phyloP scores from a whole-genome alignment of 371 early-diverging fungal species.

The Nematocida displodere region DNA sequence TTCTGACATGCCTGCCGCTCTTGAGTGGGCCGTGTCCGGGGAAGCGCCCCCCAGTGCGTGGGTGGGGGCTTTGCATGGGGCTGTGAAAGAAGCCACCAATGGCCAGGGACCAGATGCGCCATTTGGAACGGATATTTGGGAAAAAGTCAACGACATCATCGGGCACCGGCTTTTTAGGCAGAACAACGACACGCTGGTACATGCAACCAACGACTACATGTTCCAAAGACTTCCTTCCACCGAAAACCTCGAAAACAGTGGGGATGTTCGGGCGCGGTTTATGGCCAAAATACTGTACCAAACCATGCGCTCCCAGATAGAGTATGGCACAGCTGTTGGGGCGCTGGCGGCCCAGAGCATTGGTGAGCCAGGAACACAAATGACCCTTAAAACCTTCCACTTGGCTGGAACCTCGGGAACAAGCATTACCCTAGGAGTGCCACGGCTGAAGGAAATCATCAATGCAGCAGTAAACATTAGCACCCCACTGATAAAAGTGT shows the following conservation, averaged over 20 bases:
- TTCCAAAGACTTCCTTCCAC: not conserved
- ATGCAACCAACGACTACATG: slow-evolving; percentile 3
- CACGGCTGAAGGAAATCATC: slow-evolving; percentile 91
- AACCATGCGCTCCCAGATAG: slow-evolving; percentile 67
- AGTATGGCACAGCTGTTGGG: slow-evolving; percentile 76
- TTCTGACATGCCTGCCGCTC: slow-evolving; percentile 34
- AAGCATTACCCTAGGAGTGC: slow-evolving; percentile 98
- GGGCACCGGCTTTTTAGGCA: not conserved
- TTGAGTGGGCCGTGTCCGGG: slow-evolving; percentile 12
- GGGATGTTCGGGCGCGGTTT: slow-evolving; percentile 3
- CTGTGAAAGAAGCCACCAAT: not conserved
- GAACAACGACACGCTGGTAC: not conserved
- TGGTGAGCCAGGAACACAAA: slow-evolving; percentile 98
- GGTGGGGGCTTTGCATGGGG: not conserved
- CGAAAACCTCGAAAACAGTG: not conserved
- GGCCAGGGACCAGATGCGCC: not conserved
- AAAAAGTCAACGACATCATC: not conserved
- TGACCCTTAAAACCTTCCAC: slow-evolving; percentile 99
- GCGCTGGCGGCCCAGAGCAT: slow-evolving; percentile 94
- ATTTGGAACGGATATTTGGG: not conserved
- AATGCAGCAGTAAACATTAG: slow-evolving; percentile 70
- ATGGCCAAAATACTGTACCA: slow-evolving; percentile 9
- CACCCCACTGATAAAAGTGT: slow-evolving; percentile 80
- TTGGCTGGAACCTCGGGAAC: slow-evolving; percentile 97
- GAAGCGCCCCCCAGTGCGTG: not conserved